phyloP scores from a whole-genome alignment of 2,329 filamentous ascomycete genomes.

The Claviceps arundinis region DNA sequence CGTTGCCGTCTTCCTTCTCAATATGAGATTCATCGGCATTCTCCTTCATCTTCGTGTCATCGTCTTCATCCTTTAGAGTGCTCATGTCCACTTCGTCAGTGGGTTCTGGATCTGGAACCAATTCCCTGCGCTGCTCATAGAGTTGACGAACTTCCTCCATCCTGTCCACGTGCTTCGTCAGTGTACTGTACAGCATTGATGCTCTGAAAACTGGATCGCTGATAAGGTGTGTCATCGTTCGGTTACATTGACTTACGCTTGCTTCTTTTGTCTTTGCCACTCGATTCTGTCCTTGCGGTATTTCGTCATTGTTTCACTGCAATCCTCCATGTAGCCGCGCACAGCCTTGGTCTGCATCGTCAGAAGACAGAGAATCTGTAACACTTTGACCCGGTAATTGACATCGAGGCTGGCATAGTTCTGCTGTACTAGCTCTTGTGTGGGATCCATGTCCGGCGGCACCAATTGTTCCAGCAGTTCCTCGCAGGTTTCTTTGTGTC shows the following conservation, averaged over 20 bases:
- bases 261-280: constrained; percentile 64
- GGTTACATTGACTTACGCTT: constrained; percentile 35
- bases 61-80: constrained; percentile 34
- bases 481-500: constrained; percentile 60
- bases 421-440: constrained; percentile 55
- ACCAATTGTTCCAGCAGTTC: constrained; percentile 70
- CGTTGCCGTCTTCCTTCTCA: constrained; percentile 44
- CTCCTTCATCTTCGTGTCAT: constrained; percentile 43
- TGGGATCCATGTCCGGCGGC: constrained; percentile 63
- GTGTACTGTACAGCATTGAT: background rate
- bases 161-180: constrained; percentile 23
- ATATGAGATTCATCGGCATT: constrained; percentile 49
- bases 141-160: constrained; percentile 57
- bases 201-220: background rate
- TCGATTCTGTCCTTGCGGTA: constrained; percentile 95
- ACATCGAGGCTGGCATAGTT: constrained; percentile 69
- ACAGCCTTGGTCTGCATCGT: constrained; percentile 77
- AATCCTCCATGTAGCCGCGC: constrained; percentile 80
- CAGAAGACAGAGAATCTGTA: constrained; percentile 78
- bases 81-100: constrained; percentile 42
- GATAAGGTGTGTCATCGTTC: constrained; percentile 3
- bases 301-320: constrained; percentile 84
- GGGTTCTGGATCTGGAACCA: constrained; percentile 60
- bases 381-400: constrained; percentile 64
- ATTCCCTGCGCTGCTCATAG: constrained; percentile 60